These are phyloP conservation scores for Entomortierella lignicola DNA, from an alignment of 192 early-diverging fungal species.

Conservation along the genomic window DNA sequence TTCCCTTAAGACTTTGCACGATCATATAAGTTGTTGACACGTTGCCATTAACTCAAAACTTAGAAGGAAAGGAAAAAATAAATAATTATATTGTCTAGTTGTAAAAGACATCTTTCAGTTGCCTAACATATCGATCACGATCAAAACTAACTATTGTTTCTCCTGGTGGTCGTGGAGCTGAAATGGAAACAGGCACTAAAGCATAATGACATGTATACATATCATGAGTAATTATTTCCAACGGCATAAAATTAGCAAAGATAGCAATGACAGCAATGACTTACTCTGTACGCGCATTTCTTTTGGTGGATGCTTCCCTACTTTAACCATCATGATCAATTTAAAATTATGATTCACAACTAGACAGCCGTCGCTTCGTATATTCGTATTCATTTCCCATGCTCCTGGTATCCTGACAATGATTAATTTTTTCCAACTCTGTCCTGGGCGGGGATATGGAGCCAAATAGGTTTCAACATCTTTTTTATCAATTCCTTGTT, in stretches of 20 bases:
- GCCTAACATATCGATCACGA: not conserved
- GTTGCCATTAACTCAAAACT: no score
- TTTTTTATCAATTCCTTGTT: no score
- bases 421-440: not conserved
- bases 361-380: no score
- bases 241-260: no score
- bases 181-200: conserved; percentile 6
- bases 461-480: not conserved
- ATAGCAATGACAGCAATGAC: no score
- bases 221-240: not conserved
- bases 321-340: conserved; percentile 1
- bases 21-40: no score
- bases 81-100: no score
- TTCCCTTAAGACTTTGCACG: no score
- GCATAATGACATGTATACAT: not conserved
- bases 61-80: no score
- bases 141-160: conserved; percentile 1
- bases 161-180: conserved; percentile 14
- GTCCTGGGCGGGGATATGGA: not conserved
- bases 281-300: not conserved
- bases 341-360: conserved; percentile 4
- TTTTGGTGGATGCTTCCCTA: not conserved
- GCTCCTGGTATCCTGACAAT: not conserved
- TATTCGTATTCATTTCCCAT: not conserved
- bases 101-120: not conserved